Conservation (phyloP, 768 basidiomycete species). For the Suillus luteus region DNA sequence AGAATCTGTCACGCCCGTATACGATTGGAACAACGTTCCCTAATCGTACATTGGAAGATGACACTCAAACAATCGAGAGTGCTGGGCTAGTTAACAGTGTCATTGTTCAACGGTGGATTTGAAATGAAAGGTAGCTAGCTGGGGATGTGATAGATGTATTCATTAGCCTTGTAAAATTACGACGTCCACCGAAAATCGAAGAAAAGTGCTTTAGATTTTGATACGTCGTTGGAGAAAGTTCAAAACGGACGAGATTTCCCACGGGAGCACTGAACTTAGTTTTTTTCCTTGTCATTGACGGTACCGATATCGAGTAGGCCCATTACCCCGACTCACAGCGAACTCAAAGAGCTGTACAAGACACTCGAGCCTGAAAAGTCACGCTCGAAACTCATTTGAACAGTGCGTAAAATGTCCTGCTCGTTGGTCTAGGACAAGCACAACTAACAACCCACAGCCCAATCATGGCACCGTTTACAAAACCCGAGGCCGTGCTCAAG, state of each 20-base stretch:
- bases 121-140: slow-evolving; percentile 9
- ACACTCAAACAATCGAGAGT: slow-evolving; percentile 63
- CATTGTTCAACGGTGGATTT: slow-evolving; percentile 79
- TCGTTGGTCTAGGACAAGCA: background rate
- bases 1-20: slow-evolving; percentile 62
- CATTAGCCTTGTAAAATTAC: slow-evolving; percentile 8
- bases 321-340: slow-evolving; percentile 8
- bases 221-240: background rate
- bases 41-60: slow-evolving; percentile 67
- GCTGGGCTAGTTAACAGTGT: slow-evolving; percentile 82
- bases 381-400: background rate
- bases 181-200: background rate
- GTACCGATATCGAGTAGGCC: slow-evolving; percentile 6
- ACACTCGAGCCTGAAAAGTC: background rate
- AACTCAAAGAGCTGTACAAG: slow-evolving; percentile 6
- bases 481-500: slow-evolving; percentile 89
- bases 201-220: background rate
- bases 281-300: slow-evolving; percentile 14
- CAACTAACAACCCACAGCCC: slow-evolving; percentile 10
- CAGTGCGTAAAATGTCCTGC: background rate
- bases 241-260: background rate
- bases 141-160: slow-evolving; percentile 3
- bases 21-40: slow-evolving; percentile 91
- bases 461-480: slow-evolving; percentile 85
- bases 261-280: slow-evolving; percentile 12